A percentile compares a stretch with the other conserved stretches of the same genome.
phyloP scores from a whole-genome alignment of 2,329 filamentous ascomycete genomes.

The Emergomyces africanus region DNA sequence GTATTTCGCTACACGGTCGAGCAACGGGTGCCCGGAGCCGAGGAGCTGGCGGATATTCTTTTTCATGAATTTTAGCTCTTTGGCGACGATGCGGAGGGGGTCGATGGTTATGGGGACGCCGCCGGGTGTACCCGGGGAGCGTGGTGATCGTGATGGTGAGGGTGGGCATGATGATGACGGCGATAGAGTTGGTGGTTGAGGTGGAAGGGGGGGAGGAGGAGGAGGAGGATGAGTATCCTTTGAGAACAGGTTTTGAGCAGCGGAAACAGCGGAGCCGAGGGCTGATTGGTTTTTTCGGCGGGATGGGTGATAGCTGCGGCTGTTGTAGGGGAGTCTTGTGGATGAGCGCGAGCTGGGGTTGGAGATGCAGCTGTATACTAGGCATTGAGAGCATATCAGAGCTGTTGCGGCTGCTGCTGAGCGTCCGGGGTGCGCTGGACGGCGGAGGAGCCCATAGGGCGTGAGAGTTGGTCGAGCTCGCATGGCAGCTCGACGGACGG shows the following conservation, averaged over 20 bases:
- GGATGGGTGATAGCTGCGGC: slow-evolving; percentile 28
- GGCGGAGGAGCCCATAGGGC: slow-evolving; percentile 25
- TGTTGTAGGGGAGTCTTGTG: slow-evolving; percentile 11
- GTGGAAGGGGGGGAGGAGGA: slow-evolving; percentile 17
- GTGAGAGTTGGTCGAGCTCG: slow-evolving; percentile 25
- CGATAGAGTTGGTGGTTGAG: slow-evolving; percentile 7
- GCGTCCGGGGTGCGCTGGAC: slow-evolving; percentile 2
- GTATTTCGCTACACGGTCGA: slow-evolving; percentile 95
- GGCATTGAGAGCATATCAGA: slow-evolving; percentile 30
- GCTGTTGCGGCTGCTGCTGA: slow-evolving; percentile 15
- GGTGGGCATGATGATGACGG: slow-evolving; percentile 10
- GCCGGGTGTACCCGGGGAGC: background rate
- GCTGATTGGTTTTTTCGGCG: slow-evolving; percentile 27
- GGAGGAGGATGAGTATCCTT: slow-evolving; percentile 24
- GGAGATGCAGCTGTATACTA: slow-evolving; percentile 10
- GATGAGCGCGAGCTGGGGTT: slow-evolving; percentile 18
- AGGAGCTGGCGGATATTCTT: slow-evolving; percentile 89
- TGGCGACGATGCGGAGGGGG: slow-evolving; percentile 77
- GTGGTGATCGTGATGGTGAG: background rate
- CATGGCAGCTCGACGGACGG: slow-evolving; percentile 15
- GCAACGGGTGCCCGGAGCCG: slow-evolving; percentile 83
- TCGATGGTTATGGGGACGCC: slow-evolving; percentile 57
- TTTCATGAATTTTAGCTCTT: slow-evolving; percentile 92
- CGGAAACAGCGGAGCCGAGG: slow-evolving; percentile 36
- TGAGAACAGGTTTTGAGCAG: slow-evolving; percentile 38